Evolutionary conservation across 108 stramenopile species (phyloP).

Genomic region (Stephanodiscus minutulus): DNA sequence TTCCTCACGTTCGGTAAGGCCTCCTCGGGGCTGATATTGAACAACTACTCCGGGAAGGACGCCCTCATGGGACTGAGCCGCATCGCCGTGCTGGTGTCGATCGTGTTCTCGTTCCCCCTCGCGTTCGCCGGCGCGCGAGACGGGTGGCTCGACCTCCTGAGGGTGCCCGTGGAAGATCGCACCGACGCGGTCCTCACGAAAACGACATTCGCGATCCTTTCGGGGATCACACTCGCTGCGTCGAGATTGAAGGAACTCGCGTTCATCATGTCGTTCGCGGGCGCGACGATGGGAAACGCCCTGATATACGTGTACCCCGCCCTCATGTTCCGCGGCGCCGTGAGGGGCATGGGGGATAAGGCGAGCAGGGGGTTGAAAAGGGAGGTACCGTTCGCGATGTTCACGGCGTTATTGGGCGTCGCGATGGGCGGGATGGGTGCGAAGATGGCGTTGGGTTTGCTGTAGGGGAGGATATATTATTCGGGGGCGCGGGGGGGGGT

Average conservation of each 20-base stretch:
- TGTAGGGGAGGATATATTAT: background rate
- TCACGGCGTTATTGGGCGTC: conserved; percentile 53
- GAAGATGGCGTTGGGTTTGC: conserved; percentile 56
- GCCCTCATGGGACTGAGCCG: conserved; percentile 70
- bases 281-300: conserved; percentile 87
- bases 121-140: conserved; percentile 80
- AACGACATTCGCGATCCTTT: conserved; percentile 53
- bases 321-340: conserved; percentile 76
- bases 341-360: conserved; percentile 59
- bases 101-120: conserved; percentile 92
- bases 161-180: conserved; percentile 44
- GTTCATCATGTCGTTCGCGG: conserved; percentile 82
- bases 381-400: conserved; percentile 60
- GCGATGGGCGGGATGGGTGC: conserved; percentile 56
- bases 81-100: conserved; percentile 78
- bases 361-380: conserved; percentile 51
- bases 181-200: conserved; percentile 49
- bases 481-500: too few species aligned
- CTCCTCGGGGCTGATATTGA: conserved; percentile 80
- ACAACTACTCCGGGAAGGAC: conserved; percentile 87
- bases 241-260: conserved; percentile 71
- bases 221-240: conserved; percentile 61
- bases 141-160: conserved; percentile 73
- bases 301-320: conserved; percentile 92
- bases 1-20: conserved; percentile 90